These are phyloP conservation scores for Jatropha podagrica DNA, from an alignment of 441 rosid species.

Conservation along the genomic window DNA sequence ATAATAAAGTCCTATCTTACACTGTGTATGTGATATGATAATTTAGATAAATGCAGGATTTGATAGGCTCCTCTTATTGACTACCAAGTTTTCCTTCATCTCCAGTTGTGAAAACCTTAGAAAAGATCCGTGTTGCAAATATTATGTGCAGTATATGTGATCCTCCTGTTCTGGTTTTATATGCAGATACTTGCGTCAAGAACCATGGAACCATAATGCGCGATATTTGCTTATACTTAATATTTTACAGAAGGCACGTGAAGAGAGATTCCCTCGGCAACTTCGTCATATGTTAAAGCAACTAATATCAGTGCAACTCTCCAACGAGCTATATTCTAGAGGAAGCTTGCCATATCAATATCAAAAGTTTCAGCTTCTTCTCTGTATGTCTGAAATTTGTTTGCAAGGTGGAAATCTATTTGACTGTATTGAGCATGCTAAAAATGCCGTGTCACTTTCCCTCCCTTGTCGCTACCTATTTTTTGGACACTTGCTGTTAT, in stretches of 20 bases:
- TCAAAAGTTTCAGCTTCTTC: slow-evolving; percentile 82
- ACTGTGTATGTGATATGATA: background rate
- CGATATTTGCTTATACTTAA: slow-evolving; percentile 77
- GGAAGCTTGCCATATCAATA: slow-evolving; percentile 41
- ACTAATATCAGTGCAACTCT: slow-evolving; percentile 55
- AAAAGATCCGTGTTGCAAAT: background rate
- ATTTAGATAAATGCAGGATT: background rate
- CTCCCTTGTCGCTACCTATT: slow-evolving; percentile 65
- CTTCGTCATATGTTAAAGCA: slow-evolving; percentile 53
- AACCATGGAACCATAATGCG: slow-evolving; percentile 74
- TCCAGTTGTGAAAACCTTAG: background rate
- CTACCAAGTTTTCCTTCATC: background rate
- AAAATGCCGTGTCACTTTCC: slow-evolving; percentile 54
- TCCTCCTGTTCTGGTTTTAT: slow-evolving; percentile 24
- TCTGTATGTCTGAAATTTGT: slow-evolving; percentile 80
- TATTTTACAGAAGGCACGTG: slow-evolving; percentile 84
- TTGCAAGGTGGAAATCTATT: slow-evolving; percentile 56
- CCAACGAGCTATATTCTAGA: slow-evolving; percentile 45
- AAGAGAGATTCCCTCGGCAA: slow-evolving; percentile 75
- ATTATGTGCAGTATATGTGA: background rate
- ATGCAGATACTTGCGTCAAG: slow-evolving; percentile 68
- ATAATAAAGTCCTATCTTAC: background rate
- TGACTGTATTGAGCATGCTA: slow-evolving; percentile 51
- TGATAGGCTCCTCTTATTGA: background rate
- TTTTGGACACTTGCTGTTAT: slow-evolving; percentile 71